Conservation (phyloP, 2,329 filamentous ascomycete genomes). For the Claviceps sp. region DNA sequence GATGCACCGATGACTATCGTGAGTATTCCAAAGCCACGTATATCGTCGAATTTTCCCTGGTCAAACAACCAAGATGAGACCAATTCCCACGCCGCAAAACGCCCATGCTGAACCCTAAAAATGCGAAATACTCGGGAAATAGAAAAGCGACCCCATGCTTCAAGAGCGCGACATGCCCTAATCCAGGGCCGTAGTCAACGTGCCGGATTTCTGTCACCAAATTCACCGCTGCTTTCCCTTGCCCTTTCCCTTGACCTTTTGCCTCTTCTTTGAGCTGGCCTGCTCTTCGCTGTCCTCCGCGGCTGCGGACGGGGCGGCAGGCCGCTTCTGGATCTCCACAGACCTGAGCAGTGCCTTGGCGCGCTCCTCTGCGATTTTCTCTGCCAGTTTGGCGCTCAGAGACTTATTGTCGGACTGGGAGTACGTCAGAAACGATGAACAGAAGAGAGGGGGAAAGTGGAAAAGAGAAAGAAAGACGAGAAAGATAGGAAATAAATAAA, state of each 20-base stretch:
- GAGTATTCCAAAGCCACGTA: too few relatives aligned
- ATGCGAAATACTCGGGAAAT: too few relatives aligned
- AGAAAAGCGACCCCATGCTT: neutral
- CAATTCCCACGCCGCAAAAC: neutral
- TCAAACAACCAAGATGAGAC: too few relatives aligned
- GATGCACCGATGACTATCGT: too few relatives aligned
- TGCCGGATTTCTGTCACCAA: too few relatives aligned
- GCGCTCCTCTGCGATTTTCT: constrained; percentile 43
- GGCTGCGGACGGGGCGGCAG: constrained; percentile 16
- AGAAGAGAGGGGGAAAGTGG: neutral
- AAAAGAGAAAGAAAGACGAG: too few relatives aligned
- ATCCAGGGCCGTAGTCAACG: neutral
- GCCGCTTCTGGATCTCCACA: constrained; percentile 32
- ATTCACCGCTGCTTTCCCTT: constrained; percentile 11
- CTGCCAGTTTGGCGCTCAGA: constrained; percentile 37
- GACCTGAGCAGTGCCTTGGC: constrained; percentile 37
- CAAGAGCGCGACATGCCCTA: neutral
- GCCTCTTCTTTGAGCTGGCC: constrained; percentile 19
- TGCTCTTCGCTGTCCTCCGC: constrained; percentile 9
- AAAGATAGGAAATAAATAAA: neutral
- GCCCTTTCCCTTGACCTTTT: constrained; percentile 14
- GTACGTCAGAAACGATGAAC: neutral
- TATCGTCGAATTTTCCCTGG: too few relatives aligned
- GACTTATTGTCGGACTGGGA: constrained; percentile 35
- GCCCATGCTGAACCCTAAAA: neutral